phyloP scores from a whole-genome alignment of 306 rosid species.

The Pyrus communis region DNA sequence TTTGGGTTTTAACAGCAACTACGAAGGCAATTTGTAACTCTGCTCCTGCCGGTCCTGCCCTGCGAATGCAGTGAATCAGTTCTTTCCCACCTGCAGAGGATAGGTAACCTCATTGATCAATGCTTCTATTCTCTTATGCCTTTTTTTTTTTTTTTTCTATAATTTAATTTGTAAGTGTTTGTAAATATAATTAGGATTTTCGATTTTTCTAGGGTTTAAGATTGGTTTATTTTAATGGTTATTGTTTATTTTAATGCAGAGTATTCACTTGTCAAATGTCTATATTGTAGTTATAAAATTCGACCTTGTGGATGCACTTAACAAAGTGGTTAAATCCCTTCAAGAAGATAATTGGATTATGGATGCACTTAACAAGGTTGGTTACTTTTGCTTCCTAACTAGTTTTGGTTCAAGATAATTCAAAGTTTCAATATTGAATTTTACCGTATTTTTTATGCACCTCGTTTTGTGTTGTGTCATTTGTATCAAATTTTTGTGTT shows the following conservation, averaged over 20 bases:
- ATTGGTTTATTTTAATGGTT: no score
- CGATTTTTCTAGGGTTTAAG: no score
- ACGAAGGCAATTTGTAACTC: no score
- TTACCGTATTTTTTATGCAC: background rate
- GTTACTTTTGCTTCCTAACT: conserved; percentile 4
- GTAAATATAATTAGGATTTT: no score
- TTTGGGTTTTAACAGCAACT: no score
- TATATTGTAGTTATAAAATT: conserved; percentile 53
- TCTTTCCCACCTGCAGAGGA: no score
- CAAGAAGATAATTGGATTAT: conserved; percentile 85
- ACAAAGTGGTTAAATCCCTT: conserved; percentile 75
- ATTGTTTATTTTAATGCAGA: no score
- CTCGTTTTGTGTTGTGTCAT: conserved; percentile 8
- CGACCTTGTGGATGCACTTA: conserved; percentile 74
- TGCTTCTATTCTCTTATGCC: no score
- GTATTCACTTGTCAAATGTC: background rate
- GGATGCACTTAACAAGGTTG: conserved; percentile 74
- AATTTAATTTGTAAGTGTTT: no score
- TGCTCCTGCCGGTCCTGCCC: no score
- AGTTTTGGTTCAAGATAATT: background rate
- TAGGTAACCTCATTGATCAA: no score
- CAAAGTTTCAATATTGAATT: background rate
- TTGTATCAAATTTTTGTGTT: background rate
- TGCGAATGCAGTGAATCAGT: no score
- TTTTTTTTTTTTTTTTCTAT: conserved; percentile 22